These are phyloP conservation scores for Ilex paraguariensis DNA, from an alignment of 305 asterid species.

Conservation along the genomic window DNA sequence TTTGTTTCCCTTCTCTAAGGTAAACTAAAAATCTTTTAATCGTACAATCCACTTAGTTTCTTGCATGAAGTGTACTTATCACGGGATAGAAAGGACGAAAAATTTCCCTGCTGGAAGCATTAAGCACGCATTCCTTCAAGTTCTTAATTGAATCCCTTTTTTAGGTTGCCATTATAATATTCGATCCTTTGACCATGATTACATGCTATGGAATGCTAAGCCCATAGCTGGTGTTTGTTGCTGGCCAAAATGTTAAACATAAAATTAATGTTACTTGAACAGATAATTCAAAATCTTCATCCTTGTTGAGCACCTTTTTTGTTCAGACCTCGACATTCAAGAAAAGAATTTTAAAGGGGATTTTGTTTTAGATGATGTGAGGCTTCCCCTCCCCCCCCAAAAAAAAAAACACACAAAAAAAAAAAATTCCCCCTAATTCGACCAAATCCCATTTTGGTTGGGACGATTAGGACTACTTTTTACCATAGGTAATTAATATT, in stretches of 20 bases:
- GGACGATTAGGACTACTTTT: background rate
- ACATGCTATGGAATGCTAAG: background rate
- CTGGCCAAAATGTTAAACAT: too few species aligned
- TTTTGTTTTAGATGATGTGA: too few species aligned
- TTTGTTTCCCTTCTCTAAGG: conserved; percentile 50
- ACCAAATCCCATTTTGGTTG: background rate
- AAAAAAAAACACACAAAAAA: background rate
- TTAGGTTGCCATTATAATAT: background rate
- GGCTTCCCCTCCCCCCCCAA: background rate
- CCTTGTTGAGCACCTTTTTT: too few species aligned
- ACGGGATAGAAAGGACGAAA: too few species aligned
- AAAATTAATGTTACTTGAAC: too few species aligned
- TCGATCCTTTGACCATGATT: background rate
- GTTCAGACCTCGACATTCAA: too few species aligned
- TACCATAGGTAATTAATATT: background rate
- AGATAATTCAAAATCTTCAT: too few species aligned
- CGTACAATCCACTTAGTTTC: background rate
- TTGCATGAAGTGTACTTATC: background rate
- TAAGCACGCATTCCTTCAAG: background rate
- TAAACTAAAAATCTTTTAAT: conserved; percentile 14
- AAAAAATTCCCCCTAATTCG: background rate
- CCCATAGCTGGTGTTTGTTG: background rate
- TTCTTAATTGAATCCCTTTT: background rate
- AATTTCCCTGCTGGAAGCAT: too few species aligned
- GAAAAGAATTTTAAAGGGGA: too few species aligned